Evolutionary conservation across 192 early-diverging fungal species (phyloP).

Genomic region (Gamsiella multidivaricata): DNA sequence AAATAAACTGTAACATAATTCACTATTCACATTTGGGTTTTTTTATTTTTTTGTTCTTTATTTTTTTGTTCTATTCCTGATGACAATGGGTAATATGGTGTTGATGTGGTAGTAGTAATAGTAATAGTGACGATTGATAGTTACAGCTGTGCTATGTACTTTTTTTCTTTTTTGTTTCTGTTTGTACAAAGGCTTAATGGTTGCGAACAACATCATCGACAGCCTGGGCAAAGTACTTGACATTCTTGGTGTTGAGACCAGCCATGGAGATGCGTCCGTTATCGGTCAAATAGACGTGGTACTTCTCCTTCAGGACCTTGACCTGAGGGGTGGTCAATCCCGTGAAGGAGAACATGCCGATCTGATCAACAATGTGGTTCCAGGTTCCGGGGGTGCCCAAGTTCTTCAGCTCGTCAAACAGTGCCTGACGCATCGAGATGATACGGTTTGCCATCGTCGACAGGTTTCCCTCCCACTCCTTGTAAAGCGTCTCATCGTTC

Average conservation of each 20-base stretch:
- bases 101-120: too few species aligned
- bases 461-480: slow-evolving; percentile 86
- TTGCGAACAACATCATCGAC: slow-evolving; percentile 93
- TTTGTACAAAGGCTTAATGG: slow-evolving; percentile 19
- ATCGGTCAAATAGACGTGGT: slow-evolving; percentile 93
- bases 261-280: slow-evolving; percentile 98
- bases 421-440: slow-evolving; percentile 82
- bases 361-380: slow-evolving; percentile 96
- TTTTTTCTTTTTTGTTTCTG: not conserved
- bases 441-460: slow-evolving; percentile 91
- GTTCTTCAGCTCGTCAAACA: slow-evolving; percentile 72
- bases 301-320: slow-evolving; percentile 81
- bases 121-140: not conserved
- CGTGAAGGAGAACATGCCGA: slow-evolving; percentile 99
- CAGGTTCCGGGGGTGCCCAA: slow-evolving; percentile 92
- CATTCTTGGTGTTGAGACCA: slow-evolving; percentile 88
- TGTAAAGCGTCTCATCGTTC: slow-evolving; percentile 81
- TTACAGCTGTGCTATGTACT: not conserved
- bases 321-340: slow-evolving; percentile 84
- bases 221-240: slow-evolving; percentile 88
- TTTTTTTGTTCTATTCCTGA: not conserved
- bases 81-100: too few species aligned
- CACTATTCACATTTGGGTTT: not conserved
- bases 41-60: not conserved
- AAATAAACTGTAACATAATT: not conserved